Conservation (phyloP, 1,284 basidiomycete species). For the Mycena citricolor region DNA sequence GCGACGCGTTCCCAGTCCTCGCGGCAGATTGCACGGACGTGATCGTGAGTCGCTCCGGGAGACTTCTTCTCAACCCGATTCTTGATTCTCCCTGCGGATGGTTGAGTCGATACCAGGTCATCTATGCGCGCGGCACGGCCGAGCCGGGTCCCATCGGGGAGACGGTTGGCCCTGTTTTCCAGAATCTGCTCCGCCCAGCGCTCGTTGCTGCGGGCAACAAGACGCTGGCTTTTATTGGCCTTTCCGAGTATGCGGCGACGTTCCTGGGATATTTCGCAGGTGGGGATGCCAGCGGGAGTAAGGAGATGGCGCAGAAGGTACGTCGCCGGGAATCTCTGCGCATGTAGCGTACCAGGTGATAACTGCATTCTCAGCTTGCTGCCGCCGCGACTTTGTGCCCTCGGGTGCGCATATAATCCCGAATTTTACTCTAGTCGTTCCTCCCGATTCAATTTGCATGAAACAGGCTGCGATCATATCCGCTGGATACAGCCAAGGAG, state of each 20-base stretch:
- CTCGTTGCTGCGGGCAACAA: constrained; percentile 19
- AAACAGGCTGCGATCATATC: constrained; percentile 18
- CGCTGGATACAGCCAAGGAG: constrained; percentile 24
- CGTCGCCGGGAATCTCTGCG: too few relatives aligned
- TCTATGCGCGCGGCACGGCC: constrained; percentile 34
- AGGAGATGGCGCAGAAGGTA: constrained; percentile 29
- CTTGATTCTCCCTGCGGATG: too few relatives aligned
- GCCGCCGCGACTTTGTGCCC: constrained; percentile 19
- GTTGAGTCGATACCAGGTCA: too few relatives aligned
- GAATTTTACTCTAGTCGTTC: constrained; percentile 7
- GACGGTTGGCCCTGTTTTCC: constrained; percentile 33
- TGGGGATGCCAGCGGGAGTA: constrained; percentile 35
- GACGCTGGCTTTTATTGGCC: constrained; percentile 35
- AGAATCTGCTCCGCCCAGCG: constrained; percentile 28
- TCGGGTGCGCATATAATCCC: too few relatives aligned
- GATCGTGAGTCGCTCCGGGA: too few relatives aligned
- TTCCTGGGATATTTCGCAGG: constrained; percentile 36
- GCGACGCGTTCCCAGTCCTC: too few relatives aligned
- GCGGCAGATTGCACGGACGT: too few relatives aligned
- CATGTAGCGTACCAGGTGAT: not conserved
- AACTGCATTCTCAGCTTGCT: constrained; percentile 8
- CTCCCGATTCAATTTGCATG: not conserved
- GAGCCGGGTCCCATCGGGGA: constrained; percentile 30
- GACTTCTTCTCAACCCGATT: too few relatives aligned
- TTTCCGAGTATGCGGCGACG: constrained; percentile 35